Evolutionary conservation across 176 grass and related monocot genomes (phyloP).

Genomic region (Otatea glauca): DNA sequence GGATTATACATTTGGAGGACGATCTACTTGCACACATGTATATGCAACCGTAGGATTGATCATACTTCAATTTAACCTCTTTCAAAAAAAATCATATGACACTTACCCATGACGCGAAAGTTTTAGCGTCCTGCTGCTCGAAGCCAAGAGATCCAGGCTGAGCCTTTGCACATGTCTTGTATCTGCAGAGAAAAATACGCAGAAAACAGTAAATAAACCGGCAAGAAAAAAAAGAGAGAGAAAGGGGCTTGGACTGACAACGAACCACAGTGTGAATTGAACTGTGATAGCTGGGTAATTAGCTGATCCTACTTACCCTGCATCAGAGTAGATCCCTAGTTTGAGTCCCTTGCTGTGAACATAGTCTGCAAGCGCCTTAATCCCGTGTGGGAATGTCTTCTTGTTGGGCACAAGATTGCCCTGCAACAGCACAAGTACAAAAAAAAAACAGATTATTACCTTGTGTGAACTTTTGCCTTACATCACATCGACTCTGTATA

Average conservation of each 20-base stretch:
- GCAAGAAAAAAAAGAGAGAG: neutral
- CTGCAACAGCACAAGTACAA: constrained; percentile 6
- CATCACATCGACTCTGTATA: neutral
- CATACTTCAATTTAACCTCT: neutral
- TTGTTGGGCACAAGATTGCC: constrained; percentile 66
- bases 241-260: neutral
- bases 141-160: constrained; percentile 82
- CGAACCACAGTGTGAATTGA: neutral
- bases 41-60: neutral
- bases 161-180: constrained; percentile 65
- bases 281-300: neutral
- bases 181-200: constrained; percentile 28
- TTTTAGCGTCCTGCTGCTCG: constrained; percentile 78
- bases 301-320: constrained; percentile 55
- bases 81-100: neutral
- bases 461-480: neutral
- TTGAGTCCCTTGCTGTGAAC: constrained; percentile 90
- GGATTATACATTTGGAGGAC: neutral
- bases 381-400: constrained; percentile 78
- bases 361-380: constrained; percentile 80
- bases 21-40: neutral
- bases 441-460: neutral
- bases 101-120: constrained; percentile 88
- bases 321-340: constrained; percentile 93
- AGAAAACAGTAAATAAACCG: neutral